Evolutionary conservation across 768 basidiomycete genomes (phyloP).

Genomic region (Auriscalpium orientale): DNA sequence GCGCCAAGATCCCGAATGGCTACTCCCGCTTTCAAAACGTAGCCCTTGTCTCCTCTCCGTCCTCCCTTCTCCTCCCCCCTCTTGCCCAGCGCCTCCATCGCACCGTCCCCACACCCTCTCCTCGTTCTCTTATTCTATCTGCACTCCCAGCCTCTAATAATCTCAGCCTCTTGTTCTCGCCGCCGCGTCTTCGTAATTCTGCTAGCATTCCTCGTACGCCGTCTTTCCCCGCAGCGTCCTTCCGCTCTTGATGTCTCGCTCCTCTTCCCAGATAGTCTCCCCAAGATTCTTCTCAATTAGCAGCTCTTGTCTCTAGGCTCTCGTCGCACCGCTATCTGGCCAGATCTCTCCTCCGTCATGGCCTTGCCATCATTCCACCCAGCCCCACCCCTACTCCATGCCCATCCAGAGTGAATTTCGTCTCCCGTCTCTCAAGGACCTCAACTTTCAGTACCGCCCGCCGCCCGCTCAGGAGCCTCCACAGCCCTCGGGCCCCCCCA

Average conservation of each 20-base stretch:
- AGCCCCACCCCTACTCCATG: conserved; percentile 29
- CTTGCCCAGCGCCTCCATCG: background rate
- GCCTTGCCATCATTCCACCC: conserved; percentile 42
- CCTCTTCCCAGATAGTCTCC: background rate
- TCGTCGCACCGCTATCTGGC: too few species aligned
- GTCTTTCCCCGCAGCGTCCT: too few species aligned
- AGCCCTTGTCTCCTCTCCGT: background rate
- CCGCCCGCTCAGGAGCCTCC: conserved; percentile 28
- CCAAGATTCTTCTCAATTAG: background rate
- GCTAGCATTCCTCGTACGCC: too few species aligned
- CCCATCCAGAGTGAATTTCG: conserved; percentile 39
- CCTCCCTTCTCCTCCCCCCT: conserved; percentile 3
- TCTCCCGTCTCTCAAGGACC: conserved; percentile 65
- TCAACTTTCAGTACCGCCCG: conserved; percentile 49
- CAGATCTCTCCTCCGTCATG: conserved; percentile 36
- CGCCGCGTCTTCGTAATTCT: too few species aligned
- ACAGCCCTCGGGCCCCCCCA: conserved; percentile 22
- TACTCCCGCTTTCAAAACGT: conserved; percentile 16
- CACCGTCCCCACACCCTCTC: background rate
- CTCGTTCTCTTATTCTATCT: background rate
- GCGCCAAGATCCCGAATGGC: conserved; percentile 16
- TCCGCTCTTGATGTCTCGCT: background rate
- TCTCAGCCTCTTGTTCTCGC: too few species aligned
- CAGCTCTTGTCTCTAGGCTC: background rate
- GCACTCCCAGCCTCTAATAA: too few species aligned